These are phyloP conservation scores for Podaxis pistillaris DNA, from an alignment of 768 basidiomycete genomes.

Conservation along the genomic window DNA sequence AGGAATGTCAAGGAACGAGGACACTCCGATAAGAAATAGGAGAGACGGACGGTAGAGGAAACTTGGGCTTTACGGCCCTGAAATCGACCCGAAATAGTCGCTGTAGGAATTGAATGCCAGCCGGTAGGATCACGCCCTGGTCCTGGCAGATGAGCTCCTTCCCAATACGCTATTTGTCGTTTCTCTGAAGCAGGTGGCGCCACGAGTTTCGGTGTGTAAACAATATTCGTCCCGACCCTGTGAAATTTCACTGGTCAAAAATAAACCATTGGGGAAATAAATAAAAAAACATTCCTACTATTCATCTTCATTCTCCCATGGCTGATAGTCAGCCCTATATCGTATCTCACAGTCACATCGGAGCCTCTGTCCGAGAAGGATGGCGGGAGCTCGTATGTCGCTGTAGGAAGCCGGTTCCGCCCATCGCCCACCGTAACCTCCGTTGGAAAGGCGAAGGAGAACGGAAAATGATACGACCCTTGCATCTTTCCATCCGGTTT, in stretches of 20 bases:
- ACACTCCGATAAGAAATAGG: not conserved
- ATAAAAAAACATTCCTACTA: constrained; percentile 29
- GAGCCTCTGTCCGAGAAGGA: constrained; percentile 34
- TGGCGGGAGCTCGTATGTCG: constrained; percentile 27
- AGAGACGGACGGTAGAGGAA: constrained; percentile 7
- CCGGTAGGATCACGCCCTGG: constrained; percentile 23
- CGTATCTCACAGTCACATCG: constrained; percentile 35
- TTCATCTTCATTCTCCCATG: constrained; percentile 37
- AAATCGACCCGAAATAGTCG: constrained; percentile 6
- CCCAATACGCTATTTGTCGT: constrained; percentile 22
- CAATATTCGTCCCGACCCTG: constrained; percentile 23
- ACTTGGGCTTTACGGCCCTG: constrained; percentile 11
- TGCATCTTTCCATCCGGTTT: constrained; percentile 32
- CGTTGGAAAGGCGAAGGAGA: constrained; percentile 37
- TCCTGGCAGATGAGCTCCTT: constrained; percentile 18
- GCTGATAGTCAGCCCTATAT: constrained; percentile 34
- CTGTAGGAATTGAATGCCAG: constrained; percentile 17
- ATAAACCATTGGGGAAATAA: not conserved
- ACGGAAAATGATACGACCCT: constrained; percentile 38
- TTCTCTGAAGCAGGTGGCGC: constrained; percentile 19
- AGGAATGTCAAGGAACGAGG: not conserved
- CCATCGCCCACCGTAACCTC: constrained; percentile 22
- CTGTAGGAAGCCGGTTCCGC: not conserved
- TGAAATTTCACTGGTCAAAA: not conserved
- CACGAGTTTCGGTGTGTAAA: constrained; percentile 19